Conservation (phyloP, 2,329 filamentous ascomycete species). For the Coniella vitis region DNA sequence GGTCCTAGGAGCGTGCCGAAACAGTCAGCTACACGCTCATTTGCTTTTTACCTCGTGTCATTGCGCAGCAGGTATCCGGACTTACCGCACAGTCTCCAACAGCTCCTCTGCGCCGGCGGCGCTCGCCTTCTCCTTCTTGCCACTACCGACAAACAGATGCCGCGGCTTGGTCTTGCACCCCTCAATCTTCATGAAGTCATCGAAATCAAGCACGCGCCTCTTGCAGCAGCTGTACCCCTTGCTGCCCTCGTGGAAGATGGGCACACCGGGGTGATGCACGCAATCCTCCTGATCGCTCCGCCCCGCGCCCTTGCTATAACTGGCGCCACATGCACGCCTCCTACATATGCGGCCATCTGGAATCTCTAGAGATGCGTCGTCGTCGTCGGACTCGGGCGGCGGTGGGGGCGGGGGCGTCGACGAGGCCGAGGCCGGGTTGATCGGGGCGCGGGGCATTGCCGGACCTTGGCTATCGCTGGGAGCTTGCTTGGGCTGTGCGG, state of each 20-base stretch:
- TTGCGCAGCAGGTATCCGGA: neutral
- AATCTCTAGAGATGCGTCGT: constrained; percentile 70
- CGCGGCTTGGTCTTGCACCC: constrained; percentile 77
- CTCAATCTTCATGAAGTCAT: constrained; percentile 93
- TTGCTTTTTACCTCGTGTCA: neutral
- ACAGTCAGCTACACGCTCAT: neutral
- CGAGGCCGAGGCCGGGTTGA: constrained; percentile 35
- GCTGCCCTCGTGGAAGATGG: constrained; percentile 95
- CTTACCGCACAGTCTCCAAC: constrained; percentile 69
- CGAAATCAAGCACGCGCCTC: constrained; percentile 88
- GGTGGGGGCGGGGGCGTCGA: constrained; percentile 41
- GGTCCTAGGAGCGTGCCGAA: constrained; percentile 40
- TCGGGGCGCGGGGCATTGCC: constrained; percentile 28
- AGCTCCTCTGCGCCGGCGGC: constrained; percentile 56
- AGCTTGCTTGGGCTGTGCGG: constrained; percentile 42
- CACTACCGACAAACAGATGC: constrained; percentile 81
- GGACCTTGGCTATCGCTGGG: constrained; percentile 40
- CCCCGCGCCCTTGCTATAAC: constrained; percentile 53
- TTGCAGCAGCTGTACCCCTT: constrained; percentile 99
- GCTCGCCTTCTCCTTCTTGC: constrained; percentile 52
- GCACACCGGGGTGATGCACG: constrained; percentile 79
- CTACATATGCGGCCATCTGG: constrained; percentile 70
- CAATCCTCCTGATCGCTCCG: constrained; percentile 66
- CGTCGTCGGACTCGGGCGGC: constrained; percentile 75
- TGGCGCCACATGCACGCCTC: constrained; percentile 64